Base-by-base conservation (phyloP, 805 yeast genomes). In the Kodamaea kaohsiungensis region DNA sequence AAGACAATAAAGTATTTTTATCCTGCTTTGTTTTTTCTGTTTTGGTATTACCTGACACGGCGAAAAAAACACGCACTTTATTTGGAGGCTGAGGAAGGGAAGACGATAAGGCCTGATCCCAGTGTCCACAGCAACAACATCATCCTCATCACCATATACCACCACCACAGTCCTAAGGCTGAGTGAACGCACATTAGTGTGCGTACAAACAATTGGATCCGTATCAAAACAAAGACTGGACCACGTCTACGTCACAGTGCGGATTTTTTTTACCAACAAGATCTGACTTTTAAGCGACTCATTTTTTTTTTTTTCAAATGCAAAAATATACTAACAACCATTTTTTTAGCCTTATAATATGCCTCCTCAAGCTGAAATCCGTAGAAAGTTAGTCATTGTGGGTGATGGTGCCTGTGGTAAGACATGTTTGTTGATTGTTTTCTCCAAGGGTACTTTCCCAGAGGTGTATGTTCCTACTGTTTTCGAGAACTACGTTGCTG, bases 401-500 rank as follows among this genome's bases (percentile, higher is more conserved):
- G 70, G 70, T 55, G 70, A 66, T 53, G 70, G 70, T 64, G 70
- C 70, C 25, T 66, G 70, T 59, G 70, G 70, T 54, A 66, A 66
- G 54, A 66, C 70, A 22, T 66, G 69, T 63, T 67, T 66, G 53
- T 65, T 66, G 66, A 66, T 65, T 46, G 70, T 66, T n/a, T 66
- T 65, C 55, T 63, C 68, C 51, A 65, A 65, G 59, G 70, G 70
- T 10, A 65, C 69, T 12, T 66, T 66, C 65, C 70, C 70, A 22
- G 69, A 66, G 52, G 70, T 66, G 7, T 66, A 66, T 57, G 70
- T 65, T 15, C 70, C 70, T 3, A 66, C 70, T 19, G 98, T 93
- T 57, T 93, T 93, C 67, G 98, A 93, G 73, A 95, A 92, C 80
- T 95, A 93, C 73, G 98, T 93, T 65, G 96, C 98, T 47, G 97